Percentiles rank a stretch among this genome's conserved stretches.
These are phyloP conservation scores for Teunomyces panamensis DNA, from an alignment of 805 yeast genomes.

Conservation along the genomic window DNA sequence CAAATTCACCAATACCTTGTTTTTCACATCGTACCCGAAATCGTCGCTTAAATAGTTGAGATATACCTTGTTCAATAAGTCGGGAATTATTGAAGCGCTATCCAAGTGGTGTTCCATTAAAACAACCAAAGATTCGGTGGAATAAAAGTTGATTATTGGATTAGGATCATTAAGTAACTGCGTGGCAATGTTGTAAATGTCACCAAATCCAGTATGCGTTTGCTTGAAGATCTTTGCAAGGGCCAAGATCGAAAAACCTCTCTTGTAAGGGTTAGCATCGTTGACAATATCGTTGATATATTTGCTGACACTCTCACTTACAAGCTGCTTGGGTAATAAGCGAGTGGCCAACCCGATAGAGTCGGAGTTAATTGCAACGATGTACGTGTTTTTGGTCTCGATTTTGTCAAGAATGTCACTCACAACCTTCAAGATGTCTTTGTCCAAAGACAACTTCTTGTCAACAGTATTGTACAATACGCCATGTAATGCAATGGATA, in stretches of 20 bases:
- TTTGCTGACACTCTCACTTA: slow-evolving; percentile 23
- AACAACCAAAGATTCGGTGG: slow-evolving; percentile 56
- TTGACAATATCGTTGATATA: slow-evolving; percentile 62
- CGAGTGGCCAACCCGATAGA: slow-evolving; percentile 50
- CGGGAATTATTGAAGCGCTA: slow-evolving; percentile 41
- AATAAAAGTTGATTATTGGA: slow-evolving; percentile 76
- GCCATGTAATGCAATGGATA: slow-evolving; percentile 62
- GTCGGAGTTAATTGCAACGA: slow-evolving; percentile 51
- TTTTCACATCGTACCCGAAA: slow-evolving; percentile 35
- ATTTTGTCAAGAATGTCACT: slow-evolving; percentile 50
- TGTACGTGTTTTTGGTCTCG: slow-evolving; percentile 33
- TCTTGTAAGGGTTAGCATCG: slow-evolving; percentile 58
- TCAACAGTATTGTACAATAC: slow-evolving; percentile 24
- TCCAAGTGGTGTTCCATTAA: slow-evolving; percentile 56
- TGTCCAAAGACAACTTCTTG: slow-evolving; percentile 20
- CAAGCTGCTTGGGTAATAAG: slow-evolving; percentile 17
- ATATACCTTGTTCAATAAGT: slow-evolving; percentile 31
- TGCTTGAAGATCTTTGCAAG: slow-evolving; percentile 29
- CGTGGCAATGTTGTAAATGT: slow-evolving; percentile 53
- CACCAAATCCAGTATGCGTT: slow-evolving; percentile 28
- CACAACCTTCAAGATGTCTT: slow-evolving; percentile 40
- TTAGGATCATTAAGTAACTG: slow-evolving; percentile 76
- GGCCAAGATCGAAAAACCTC: slow-evolving; percentile 41
- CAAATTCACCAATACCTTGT: slow-evolving; percentile 33
- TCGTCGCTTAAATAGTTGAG: slow-evolving; percentile 32